phyloP scores from a whole-genome alignment of 2,329 filamentous ascomycete genomes.

The Bipolaris gigantea region DNA sequence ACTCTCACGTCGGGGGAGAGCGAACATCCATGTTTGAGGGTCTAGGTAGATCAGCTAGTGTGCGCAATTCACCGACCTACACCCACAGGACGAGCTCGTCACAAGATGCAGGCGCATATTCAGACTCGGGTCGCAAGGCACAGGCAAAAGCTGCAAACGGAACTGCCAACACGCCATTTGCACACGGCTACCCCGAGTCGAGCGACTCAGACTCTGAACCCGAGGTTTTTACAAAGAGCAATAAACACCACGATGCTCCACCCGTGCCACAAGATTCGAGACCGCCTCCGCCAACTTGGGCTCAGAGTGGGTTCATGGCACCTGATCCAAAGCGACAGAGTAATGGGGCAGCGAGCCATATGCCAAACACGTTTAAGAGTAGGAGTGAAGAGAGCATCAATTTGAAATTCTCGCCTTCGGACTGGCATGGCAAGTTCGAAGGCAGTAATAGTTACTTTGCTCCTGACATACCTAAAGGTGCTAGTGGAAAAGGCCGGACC shows the following conservation, averaged over 20 bases:
- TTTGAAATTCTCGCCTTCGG: conserved; percentile 52
- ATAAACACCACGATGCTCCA: conserved; percentile 19
- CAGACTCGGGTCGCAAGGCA: conserved; percentile 36
- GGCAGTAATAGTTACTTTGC: conserved; percentile 50
- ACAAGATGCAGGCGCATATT: conserved; percentile 30
- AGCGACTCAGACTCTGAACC: conserved; percentile 36
- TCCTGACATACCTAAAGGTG: conserved; percentile 32
- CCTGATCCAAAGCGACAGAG: conserved; percentile 20
- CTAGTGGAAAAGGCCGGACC: conserved; percentile 28
- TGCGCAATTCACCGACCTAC: conserved; percentile 52
- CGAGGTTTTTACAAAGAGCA: conserved; percentile 22
- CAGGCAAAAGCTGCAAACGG: conserved; percentile 31
- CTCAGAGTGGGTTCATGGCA: conserved; percentile 19
- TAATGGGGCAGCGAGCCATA: conserved; percentile 20
- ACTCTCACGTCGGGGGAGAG: conserved; percentile 55
- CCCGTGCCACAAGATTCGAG: conserved; percentile 21
- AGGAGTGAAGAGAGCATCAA: conserved; percentile 55
- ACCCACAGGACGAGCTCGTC: conserved; percentile 26
- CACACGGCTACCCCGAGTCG: conserved; percentile 36
- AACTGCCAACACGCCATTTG: conserved; percentile 24
- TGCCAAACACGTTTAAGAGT: conserved; percentile 45
- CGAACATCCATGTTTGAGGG: conserved; percentile 59
- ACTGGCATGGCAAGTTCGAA: conserved; percentile 52
- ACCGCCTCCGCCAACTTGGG: conserved; percentile 24
- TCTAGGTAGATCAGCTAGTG: conserved; percentile 57